Evolutionary conservation across 768 basidiomycete genomes (phyloP).

Genomic region (Leccinum fibrillosum): DNA sequence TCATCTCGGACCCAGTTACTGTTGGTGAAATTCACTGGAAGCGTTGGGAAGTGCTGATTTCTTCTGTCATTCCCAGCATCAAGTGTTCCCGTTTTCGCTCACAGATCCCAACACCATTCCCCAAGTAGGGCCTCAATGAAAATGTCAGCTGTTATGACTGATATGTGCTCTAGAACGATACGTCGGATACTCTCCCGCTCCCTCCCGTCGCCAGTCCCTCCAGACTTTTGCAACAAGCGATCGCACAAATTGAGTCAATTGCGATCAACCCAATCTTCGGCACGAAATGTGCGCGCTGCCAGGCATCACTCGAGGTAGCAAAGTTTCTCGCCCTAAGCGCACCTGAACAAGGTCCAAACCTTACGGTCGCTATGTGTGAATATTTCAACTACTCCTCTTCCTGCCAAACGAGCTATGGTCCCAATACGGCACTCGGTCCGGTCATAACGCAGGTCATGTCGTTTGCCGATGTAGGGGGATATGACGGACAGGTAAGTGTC

Average conservation of each 20-base stretch:
- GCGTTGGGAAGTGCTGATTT: constrained; percentile 1
- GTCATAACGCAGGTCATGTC: constrained; percentile 69
- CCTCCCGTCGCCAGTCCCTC: constrained; percentile 52
- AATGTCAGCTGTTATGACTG: not conserved
- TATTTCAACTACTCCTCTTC: constrained; percentile 48
- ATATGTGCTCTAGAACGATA: constrained; percentile 42
- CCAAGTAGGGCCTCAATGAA: constrained; percentile 24
- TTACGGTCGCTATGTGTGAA: constrained; percentile 61
- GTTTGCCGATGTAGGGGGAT: constrained; percentile 67
- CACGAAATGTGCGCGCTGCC: constrained; percentile 56
- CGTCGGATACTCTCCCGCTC: constrained; percentile 60
- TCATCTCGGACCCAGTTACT: constrained; percentile 68
- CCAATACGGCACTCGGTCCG: constrained; percentile 45
- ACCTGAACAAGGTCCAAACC: constrained; percentile 54
- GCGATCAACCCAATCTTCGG: constrained; percentile 50
- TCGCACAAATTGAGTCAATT: constrained; percentile 57
- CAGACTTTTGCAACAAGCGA: constrained; percentile 48
- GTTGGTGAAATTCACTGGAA: constrained; percentile 32
- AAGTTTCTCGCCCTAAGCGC: constrained; percentile 67
- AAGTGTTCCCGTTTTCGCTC: constrained; percentile 55
- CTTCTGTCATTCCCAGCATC: constrained; percentile 38
- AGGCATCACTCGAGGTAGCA: constrained; percentile 55
- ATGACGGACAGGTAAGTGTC: constrained; percentile 61
- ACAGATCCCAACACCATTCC: constrained; percentile 64
- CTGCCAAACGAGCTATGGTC: constrained; percentile 49